Conservation (phyloP, 2,329 filamentous ascomycete genomes). For the Cryphonectria radicalis region DNA sequence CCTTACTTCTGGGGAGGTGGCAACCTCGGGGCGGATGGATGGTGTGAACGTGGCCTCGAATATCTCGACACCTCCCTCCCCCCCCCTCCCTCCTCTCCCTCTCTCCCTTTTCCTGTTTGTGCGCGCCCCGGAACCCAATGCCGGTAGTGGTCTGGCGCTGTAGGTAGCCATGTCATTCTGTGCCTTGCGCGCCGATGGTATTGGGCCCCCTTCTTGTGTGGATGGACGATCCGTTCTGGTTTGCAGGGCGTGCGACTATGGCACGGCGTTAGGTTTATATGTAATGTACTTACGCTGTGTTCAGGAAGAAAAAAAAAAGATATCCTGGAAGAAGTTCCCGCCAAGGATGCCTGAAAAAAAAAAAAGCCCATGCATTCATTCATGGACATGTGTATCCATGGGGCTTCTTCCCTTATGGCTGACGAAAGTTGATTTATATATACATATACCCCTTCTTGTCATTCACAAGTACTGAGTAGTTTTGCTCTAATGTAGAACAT, state of each 20-base stretch:
- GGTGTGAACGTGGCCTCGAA: constrained; percentile 21
- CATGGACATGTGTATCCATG: background rate
- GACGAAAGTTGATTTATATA: background rate
- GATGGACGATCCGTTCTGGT: background rate
- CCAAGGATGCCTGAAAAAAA: too few relatives aligned
- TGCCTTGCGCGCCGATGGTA: background rate
- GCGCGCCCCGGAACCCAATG: background rate
- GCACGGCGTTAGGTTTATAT: background rate
- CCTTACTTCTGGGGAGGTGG: background rate
- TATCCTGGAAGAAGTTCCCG: background rate
- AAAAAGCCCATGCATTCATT: too few relatives aligned
- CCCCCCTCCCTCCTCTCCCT: too few relatives aligned
- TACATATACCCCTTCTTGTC: background rate
- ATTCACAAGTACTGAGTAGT: background rate
- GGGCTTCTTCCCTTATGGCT: background rate
- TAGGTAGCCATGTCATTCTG: background rate
- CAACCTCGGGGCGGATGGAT: background rate
- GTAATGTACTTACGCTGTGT: background rate
- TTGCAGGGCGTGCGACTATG: constrained; percentile 5
- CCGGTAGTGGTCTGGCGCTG: background rate
- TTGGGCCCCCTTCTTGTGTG: background rate
- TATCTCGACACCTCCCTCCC: background rate
- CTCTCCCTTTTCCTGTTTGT: background rate
- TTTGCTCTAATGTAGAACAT: background rate
- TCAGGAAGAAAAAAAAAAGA: background rate